A percentile compares a stretch with the other conserved stretches of the same genome.
phyloP scores from a whole-genome alignment of 2,329 filamentous ascomycete genomes.

The Nemania serpens region DNA sequence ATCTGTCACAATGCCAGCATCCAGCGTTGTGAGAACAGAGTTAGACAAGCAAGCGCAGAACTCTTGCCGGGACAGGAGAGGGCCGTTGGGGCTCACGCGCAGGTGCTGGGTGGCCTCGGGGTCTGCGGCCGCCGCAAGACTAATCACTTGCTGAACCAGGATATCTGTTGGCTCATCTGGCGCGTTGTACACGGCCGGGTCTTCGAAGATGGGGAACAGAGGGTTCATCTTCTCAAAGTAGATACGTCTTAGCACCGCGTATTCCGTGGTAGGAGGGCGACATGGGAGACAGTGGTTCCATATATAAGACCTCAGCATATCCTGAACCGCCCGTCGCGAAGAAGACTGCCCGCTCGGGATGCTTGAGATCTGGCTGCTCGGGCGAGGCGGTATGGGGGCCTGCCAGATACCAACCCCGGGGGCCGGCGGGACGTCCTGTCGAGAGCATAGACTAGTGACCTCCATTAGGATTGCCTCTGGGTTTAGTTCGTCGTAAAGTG shows the following conservation, averaged over 20 bases:
- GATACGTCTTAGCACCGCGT: constrained; percentile 49
- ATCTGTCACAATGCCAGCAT: constrained; percentile 58
- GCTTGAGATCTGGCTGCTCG: not conserved
- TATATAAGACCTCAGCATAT: constrained; percentile 47
- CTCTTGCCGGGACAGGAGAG: constrained; percentile 50
- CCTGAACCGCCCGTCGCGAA: constrained; percentile 36
- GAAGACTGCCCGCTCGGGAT: constrained; percentile 31
- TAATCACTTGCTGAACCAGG: constrained; percentile 58
- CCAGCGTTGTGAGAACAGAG: constrained; percentile 54
- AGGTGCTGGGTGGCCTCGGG: constrained; percentile 51
- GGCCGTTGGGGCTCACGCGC: constrained; percentile 47
- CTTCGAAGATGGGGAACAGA: constrained; percentile 57
- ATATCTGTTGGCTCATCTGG: constrained; percentile 44
- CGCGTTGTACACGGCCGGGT: constrained; percentile 26
- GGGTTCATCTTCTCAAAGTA: constrained; percentile 60
- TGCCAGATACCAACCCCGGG: constrained; percentile 63
- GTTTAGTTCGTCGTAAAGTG: constrained; percentile 64
- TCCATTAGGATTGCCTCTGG: constrained; percentile 65
- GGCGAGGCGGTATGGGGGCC: constrained; percentile 35
- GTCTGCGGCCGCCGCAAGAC: constrained; percentile 58
- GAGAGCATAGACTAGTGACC: constrained; percentile 50
- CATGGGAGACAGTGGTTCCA: constrained; percentile 53
- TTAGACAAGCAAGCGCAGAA: constrained; percentile 55
- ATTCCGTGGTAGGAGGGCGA: constrained; percentile 54
- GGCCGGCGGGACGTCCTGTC: constrained; percentile 49